Conservation (phyloP, 208 protist genomes). For the Trypanosoma brucei region DNA sequence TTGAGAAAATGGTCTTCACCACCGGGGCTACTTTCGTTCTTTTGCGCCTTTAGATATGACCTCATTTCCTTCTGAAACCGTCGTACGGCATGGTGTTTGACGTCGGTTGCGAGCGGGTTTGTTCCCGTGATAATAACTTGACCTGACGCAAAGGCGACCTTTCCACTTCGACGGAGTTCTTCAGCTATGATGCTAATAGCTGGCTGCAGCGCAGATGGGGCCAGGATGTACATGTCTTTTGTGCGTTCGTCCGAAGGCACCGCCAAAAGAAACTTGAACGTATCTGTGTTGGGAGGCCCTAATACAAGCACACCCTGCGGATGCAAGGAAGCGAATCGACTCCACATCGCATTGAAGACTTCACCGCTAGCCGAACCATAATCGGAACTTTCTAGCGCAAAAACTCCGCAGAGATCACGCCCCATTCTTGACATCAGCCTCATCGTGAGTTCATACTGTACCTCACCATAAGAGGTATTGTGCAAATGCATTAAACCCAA, state of each 20-base stretch:
- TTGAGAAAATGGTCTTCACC: constrained; percentile 12
- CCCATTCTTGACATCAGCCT: constrained; percentile 12
- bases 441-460: constrained; percentile 5
- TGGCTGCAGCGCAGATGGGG: background rate
- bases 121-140: constrained; percentile 4
- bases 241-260: background rate
- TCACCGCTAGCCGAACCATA: background rate
- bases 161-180: background rate
- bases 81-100: background rate
- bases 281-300: background rate
- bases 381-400: constrained; percentile 4
- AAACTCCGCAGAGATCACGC: background rate
- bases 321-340: background rate
- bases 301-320: constrained; percentile 1
- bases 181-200: background rate
- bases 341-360: background rate
- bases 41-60: background rate
- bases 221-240: background rate
- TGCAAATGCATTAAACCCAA: constrained; percentile 29
- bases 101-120: background rate
- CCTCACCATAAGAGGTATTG: constrained; percentile 9
- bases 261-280: background rate
- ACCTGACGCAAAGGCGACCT: background rate
- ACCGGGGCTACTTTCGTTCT: background rate
- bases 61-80: constrained; percentile 3